Evolutionary conservation across 1,139 yeast species (phyloP).

Genomic region (Petasospora rhodanensis): DNA sequence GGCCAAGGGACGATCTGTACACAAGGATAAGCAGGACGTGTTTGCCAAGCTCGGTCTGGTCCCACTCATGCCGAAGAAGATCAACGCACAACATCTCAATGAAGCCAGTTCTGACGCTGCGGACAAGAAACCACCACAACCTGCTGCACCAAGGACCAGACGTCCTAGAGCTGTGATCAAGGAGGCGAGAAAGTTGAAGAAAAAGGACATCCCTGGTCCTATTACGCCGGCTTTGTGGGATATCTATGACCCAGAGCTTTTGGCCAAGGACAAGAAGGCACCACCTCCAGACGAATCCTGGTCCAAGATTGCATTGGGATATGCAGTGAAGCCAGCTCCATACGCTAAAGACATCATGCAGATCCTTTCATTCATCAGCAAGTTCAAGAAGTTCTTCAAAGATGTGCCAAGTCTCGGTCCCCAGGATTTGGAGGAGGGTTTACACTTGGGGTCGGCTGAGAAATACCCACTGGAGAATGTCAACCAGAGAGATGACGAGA

Average conservation of each 20-base stretch:
- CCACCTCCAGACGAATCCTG: too few species aligned
- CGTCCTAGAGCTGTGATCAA: slow-evolving; percentile 8
- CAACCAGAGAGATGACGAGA: slow-evolving; percentile 19
- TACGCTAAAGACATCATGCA: slow-evolving; percentile 43
- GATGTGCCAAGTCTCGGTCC: slow-evolving; percentile 38
- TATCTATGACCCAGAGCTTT: slow-evolving; percentile 9
- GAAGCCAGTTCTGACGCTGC: slow-evolving; percentile 1
- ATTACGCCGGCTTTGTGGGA: slow-evolving; percentile 16
- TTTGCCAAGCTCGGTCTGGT: slow-evolving; percentile 11
- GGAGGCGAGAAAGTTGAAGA: slow-evolving; percentile 9
- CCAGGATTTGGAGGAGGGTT: slow-evolving; percentile 47
- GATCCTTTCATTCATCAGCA: slow-evolving; percentile 40
- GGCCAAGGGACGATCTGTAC: slow-evolving; percentile 21
- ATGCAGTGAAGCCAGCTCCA: slow-evolving; percentile 32
- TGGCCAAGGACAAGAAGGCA: slow-evolving; percentile 1
- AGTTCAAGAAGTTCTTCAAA: slow-evolving; percentile 35
- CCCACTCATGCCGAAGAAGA: slow-evolving; percentile 9
- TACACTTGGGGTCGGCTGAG: slow-evolving; percentile 31
- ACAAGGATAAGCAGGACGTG: slow-evolving; percentile 10
- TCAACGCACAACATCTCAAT: too few species aligned
- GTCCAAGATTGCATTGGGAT: slow-evolving; percentile 24
- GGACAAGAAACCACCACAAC: neutral
- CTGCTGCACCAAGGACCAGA: slow-evolving; percentile 5
- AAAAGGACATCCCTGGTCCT: slow-evolving; percentile 23
- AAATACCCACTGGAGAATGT: slow-evolving; percentile 22